A percentile compares a stretch with the other conserved stretches of the same genome.
These are phyloP conservation scores for Debaryomycetaceae sp. DNA, from an alignment of 1,139 yeast species.

Conservation along the genomic window DNA sequence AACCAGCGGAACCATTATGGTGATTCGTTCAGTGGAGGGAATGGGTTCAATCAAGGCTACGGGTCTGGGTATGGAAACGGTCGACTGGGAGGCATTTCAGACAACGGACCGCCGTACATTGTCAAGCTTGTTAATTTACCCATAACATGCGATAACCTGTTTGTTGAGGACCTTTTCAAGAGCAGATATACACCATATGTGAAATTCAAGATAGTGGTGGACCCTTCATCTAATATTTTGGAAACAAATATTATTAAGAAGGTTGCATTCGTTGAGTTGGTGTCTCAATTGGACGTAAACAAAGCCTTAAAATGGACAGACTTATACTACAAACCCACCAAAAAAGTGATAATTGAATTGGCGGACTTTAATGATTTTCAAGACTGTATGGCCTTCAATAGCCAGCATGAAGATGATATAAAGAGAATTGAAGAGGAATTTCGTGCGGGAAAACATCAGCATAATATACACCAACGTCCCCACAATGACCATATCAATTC, in stretches of 20 bases:
- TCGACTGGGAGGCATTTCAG: slow-evolving; percentile 12
- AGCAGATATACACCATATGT: slow-evolving; percentile 40
- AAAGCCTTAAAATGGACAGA: slow-evolving; percentile 47
- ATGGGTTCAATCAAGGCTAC: slow-evolving; percentile 5
- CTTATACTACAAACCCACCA: slow-evolving; percentile 36
- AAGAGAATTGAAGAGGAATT: slow-evolving; percentile 31
- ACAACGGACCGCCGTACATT: slow-evolving; percentile 54
- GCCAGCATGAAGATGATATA: slow-evolving; percentile 30
- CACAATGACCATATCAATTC: background rate
- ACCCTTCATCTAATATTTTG: slow-evolving; percentile 40
- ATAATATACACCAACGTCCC: slow-evolving; percentile 11
- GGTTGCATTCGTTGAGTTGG: slow-evolving; percentile 62
- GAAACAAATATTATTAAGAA: slow-evolving; percentile 42
- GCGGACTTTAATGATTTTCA: slow-evolving; percentile 52
- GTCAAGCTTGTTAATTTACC: slow-evolving; percentile 54
- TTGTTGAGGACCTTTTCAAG: slow-evolving; percentile 41
- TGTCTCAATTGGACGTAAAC: slow-evolving; percentile 42
- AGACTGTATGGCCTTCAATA: slow-evolving; percentile 40
- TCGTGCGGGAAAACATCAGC: slow-evolving; percentile 19
- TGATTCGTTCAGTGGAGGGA: slow-evolving; percentile 7
- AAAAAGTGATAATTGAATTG: slow-evolving; percentile 40
- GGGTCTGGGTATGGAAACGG: slow-evolving; percentile 9
- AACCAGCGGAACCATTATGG: slow-evolving; percentile 12
- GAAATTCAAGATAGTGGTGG: slow-evolving; percentile 42
- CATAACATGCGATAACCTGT: slow-evolving; percentile 32